Evolutionary conservation across 805 yeast genomes (phyloP), one percentile per base, ranked within the genome.

Genomic region (Zygoascus biomembranicola): DNA sequence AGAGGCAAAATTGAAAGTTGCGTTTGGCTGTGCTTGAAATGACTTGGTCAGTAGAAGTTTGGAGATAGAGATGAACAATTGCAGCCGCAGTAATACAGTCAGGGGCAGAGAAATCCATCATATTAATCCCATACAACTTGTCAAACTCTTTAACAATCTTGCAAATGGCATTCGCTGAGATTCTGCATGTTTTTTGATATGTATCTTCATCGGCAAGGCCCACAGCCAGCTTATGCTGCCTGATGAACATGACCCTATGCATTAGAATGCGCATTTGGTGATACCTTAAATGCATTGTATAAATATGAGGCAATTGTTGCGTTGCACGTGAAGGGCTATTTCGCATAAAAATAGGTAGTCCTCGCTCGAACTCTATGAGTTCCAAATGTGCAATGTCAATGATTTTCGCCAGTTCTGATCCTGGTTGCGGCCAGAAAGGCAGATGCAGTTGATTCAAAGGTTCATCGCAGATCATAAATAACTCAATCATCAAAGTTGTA

Each of bases 81-180:
- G 59, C 57, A 14, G 60, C 59, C 6, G 53, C 43, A 16, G 47
- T 45, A 23, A 56, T 41, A 28, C 49, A 46, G 16, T 57, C 60
- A 2, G 57, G 53, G 13, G 51, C 56, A 13, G 57, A 20, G 23
- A 57, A 53, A 23, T 57, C 60, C 23, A 52, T 18, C 10, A 26
- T 18, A n/a, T 45, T 35, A 20, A 56, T 26, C 1, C 60, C 60
- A 49, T 52, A 54, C 42, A 23, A 28, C 32, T 31, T 20, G 18
- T 45, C 35, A 35, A 32, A 57, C 9, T 52, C 58, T 14, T 50
- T 52, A 6, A 49, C 32, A 10, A 56, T 43, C 26, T 47, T 50
- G 11, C 51, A 42, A 9, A 57, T 57, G n/a, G 46, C 28, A 23
- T 52, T 41, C 13, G 60, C 60, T 23, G 44, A 28, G 18, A 43